phyloP scores from a whole-genome alignment of 495 filamentous ascomycete genomes.

The Parmelia sp. region DNA sequence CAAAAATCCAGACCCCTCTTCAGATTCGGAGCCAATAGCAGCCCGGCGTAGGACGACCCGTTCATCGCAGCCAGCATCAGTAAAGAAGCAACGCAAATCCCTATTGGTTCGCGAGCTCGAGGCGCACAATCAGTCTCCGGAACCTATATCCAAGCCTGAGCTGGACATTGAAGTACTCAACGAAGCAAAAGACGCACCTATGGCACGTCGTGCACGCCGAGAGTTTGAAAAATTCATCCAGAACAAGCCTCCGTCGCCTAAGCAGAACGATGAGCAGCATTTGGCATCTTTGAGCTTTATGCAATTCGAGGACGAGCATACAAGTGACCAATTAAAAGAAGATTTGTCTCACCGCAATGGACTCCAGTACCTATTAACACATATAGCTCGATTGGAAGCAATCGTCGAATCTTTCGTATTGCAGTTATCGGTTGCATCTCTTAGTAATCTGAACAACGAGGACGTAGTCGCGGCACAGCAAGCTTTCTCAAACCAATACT shows the following conservation, averaged over 20 bases:
- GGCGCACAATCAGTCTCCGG: background rate
- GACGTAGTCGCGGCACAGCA: conserved; percentile 65
- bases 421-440: conserved; percentile 51
- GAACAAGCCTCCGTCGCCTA: background rate
- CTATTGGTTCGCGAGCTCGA: background rate
- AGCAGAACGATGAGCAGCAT: conserved; percentile 48
- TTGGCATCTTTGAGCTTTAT: conserved; percentile 57
- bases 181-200: background rate
- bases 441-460: conserved; percentile 56
- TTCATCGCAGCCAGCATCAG: background rate
- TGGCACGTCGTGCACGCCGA: background rate
- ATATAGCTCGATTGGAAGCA: conserved; percentile 25
- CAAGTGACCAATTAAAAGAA: conserved; percentile 34
- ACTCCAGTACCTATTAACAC: conserved; percentile 6
- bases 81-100: background rate
- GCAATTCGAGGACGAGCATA: conserved; percentile 45
- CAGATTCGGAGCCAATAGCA: too few relatives aligned
- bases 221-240: background rate
- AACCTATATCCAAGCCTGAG: background rate
- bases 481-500: conserved; percentile 45
- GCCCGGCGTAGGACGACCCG: too few relatives aligned
- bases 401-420: conserved; percentile 49
- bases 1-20: too few relatives aligned
- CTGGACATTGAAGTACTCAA: background rate
- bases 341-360: conserved; percentile 33